Conservation (phyloP, 2,329 filamentous ascomycete species). For the Arthroderma sp. region DNA sequence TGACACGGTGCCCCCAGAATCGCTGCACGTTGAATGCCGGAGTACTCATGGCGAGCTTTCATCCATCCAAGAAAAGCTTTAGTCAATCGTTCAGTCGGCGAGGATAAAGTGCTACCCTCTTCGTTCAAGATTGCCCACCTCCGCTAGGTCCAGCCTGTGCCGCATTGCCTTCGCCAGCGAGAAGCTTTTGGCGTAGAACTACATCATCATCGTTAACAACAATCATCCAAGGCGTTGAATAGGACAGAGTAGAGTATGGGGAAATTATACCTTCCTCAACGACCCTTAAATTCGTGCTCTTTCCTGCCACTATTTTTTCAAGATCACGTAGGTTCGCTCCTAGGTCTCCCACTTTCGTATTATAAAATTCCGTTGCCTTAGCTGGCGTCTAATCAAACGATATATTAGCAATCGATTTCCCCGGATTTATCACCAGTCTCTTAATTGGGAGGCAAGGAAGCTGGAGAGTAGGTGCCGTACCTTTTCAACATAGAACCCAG, state of each 20-base stretch:
- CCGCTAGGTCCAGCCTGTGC: slow-evolving; percentile 23
- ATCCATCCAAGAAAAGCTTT: background rate
- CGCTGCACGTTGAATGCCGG: background rate
- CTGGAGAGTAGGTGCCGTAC: slow-evolving; percentile 29
- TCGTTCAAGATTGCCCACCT: slow-evolving; percentile 3
- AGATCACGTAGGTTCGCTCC: slow-evolving; percentile 53
- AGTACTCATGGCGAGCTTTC: background rate
- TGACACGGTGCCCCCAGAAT: background rate
- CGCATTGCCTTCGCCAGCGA: slow-evolving; percentile 32
- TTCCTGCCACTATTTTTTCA: slow-evolving; percentile 57
- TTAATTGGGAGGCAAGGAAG: background rate
- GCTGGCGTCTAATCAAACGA: slow-evolving; percentile 35
- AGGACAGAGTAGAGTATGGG: background rate
- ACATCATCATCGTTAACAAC: slow-evolving; percentile 1
- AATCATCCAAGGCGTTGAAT: background rate
- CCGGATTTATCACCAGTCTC: background rate
- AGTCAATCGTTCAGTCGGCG: too few species aligned
- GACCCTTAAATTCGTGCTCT: slow-evolving; percentile 71
- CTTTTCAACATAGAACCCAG: slow-evolving; percentile 93
- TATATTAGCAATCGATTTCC: background rate
- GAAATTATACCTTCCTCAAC: slow-evolving; percentile 69
- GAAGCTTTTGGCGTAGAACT: slow-evolving; percentile 44
- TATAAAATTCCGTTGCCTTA: slow-evolving; percentile 56
- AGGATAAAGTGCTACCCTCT: background rate
- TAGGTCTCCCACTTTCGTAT: slow-evolving; percentile 54